phyloP scores from a whole-genome alignment of 495 filamentous ascomycete species.

The Penicillium fimorum region DNA sequence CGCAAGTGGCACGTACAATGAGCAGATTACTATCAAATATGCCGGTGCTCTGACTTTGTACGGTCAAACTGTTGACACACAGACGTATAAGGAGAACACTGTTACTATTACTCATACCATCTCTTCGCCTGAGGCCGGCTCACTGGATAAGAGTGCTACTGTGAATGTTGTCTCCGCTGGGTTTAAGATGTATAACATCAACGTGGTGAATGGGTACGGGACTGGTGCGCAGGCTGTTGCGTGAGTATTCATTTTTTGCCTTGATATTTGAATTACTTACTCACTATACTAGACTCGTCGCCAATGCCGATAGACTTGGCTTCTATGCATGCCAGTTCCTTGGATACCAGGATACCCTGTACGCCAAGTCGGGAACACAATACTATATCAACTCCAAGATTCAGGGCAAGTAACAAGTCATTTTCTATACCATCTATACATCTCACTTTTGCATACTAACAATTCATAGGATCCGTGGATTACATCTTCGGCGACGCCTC shows the following conservation, averaged over 20 bases:
- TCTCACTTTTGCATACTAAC: neutral
- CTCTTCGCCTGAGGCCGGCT: constrained; percentile 46
- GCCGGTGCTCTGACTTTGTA: constrained; percentile 38
- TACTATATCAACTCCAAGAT: constrained; percentile 57
- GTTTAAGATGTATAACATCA: constrained; percentile 62
- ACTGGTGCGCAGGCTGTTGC: constrained; percentile 36
- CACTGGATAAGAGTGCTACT: constrained; percentile 51
- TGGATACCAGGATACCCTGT: constrained; percentile 65
- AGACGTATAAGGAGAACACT: constrained; percentile 54
- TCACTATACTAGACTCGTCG: constrained; percentile 37
- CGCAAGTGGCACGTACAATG: constrained; percentile 44
- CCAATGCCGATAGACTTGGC: constrained; percentile 49
- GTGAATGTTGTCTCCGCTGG: constrained; percentile 51
- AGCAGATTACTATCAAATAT: constrained; percentile 53
- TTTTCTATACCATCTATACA: neutral
- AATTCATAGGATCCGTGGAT: constrained; percentile 40
- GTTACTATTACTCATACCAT: constrained; percentile 59
- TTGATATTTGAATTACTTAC: neutral
- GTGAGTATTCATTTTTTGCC: constrained; percentile 18
- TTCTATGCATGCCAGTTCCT: constrained; percentile 60
- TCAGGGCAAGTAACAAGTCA: constrained; percentile 42
- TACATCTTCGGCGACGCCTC: constrained; percentile 68
- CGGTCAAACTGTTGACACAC: constrained; percentile 57
- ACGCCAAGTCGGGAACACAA: constrained; percentile 56
- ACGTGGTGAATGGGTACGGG: constrained; percentile 54